Base-by-base conservation (phyloP, 371 early-diverging fungal genomes). In the Mucor lusitanicus region DNA sequence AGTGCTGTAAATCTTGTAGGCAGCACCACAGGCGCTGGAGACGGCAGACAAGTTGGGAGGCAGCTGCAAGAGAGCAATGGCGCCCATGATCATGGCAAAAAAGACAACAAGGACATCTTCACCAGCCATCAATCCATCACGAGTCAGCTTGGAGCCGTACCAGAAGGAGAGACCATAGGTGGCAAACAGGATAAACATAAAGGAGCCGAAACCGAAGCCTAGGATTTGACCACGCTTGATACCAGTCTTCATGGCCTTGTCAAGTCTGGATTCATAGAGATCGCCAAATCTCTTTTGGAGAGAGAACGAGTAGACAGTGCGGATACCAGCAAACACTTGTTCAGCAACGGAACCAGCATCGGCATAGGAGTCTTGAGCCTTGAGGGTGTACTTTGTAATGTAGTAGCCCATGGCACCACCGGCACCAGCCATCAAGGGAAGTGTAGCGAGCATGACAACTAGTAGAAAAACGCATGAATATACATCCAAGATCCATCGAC, bases 251-350 rank as follows among this genome's bases (percentile, higher is more conserved):
- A 76, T 81, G 5, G 92, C 94, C 35, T 80, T 75, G 19, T 68
- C 75, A 3, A 91, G 73, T 67, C 86, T 75, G 1, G 32, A 54
- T 27, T 77, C 74, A 81, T 94, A 98, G 28, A 87, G 77, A 6
- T 71, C 67, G 15, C 85, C 70, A 65, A 92, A 89, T 21, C 92
- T 87, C 23, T 83, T 73, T 78, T 95, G 92, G 19, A 88, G 88
- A 63, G 89, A 89, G 79, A 96, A 97, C 5, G 96, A 86, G 46
- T 86, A 88, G 32, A 96, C 93, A 12, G 97, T 97, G 56, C 96
- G 89, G 58, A 98, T 92, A 39, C 90, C 86, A 11, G 92, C 77
- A 60, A 99, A 83, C 0, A 89, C 94, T 75, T 99, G 83, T 67
- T 83, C 80, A 54, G 79, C 83, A 35, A 83, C 71, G 8, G 80